Evolutionary conservation across 352 stramenopile species (phyloP), one percentile per base, ranked within the genome.

Genomic region (Pythium rishiriense): DNA sequence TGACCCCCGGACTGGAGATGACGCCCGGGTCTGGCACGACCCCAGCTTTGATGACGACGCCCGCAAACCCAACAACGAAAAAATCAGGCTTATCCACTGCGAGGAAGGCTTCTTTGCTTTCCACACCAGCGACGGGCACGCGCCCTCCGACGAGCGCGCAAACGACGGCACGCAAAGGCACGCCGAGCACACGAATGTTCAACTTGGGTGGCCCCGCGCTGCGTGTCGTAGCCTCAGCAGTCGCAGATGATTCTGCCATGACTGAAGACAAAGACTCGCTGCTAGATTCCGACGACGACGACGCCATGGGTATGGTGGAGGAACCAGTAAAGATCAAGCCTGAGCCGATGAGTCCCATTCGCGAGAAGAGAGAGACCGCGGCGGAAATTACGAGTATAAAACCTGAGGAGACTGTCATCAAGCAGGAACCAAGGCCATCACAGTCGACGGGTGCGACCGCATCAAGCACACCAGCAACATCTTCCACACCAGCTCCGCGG

Each of bases 151-250:
- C 70, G 9, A 87, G 80, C 52, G 79, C 81, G 12, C 75, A 83
- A 45, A 80, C 75, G 7, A 90, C 79, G 17, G 78, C 76, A 1
- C 74, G 81, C 35, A 90, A 88, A 49, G 66, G 72, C 5, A 63
- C 70, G 14, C 54, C 60, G 3, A 66, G 68, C 9, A 72, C 73
- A 22, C 72, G 76, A 12, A 76, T 87, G 49, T 74, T 71, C 45
- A 78, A 70, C 24, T 64, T 88, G 24, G 69, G 78, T 81, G 73
- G 73, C 5, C 76, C 78, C 39, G 62, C 81, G 9, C 67, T 85
- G 59, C 79, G 81, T 56, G 81, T 90, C 0, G 75, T 80, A 19
- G 75, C 77, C 41, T 24, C 41, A 7, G 9, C 58, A 22, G 51
- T 26, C 11, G 15, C 24, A 10, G 15, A 51, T 68, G 12, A 68